Evolutionary conservation across 1,284 basidiomycete species (phyloP).

Genomic region (Fistulina hepatica): DNA sequence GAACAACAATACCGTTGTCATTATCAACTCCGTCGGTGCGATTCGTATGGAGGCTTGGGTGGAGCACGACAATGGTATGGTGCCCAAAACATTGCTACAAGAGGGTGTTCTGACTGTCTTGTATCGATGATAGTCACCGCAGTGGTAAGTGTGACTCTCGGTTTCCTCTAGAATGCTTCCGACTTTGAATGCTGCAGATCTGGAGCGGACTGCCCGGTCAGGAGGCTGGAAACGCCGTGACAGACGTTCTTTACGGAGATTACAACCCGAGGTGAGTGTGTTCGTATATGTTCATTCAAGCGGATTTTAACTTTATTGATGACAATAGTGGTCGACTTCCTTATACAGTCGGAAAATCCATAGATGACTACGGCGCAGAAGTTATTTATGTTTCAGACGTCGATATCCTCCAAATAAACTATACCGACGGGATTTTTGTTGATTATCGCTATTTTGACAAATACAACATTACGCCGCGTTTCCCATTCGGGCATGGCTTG

Average conservation of each 20-base stretch:
- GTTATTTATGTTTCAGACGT: conserved; percentile 26
- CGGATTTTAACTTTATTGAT: conserved; percentile 7
- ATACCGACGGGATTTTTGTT: conserved; percentile 46
- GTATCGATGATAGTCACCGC: conserved; percentile 33
- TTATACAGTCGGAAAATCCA: conserved; percentile 52
- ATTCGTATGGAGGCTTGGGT: conserved; percentile 61
- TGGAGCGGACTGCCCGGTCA: conserved; percentile 58
- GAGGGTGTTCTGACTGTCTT: background rate
- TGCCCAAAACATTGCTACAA: background rate
- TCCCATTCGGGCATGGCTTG: conserved; percentile 60
- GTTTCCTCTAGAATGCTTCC: background rate
- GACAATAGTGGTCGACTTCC: conserved; percentile 36
- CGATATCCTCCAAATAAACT: conserved; percentile 28
- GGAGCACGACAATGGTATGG: conserved; percentile 44
- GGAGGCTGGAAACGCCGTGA: conserved; percentile 55
- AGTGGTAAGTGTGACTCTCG: conserved; percentile 28
- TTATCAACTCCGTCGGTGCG: conserved; percentile 65
- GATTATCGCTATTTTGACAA: conserved; percentile 59
- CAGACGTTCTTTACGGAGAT: conserved; percentile 49
- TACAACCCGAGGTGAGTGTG: conserved; percentile 53
- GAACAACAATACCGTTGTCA: conserved; percentile 62
- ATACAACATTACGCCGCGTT: conserved; percentile 46
- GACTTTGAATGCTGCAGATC: conserved; percentile 21
- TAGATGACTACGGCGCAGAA: conserved; percentile 44
- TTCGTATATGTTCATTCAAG: conserved; percentile 7